phyloP scores from a whole-genome alignment of 2,329 filamentous ascomycete species.

The Saccharata proteae region DNA sequence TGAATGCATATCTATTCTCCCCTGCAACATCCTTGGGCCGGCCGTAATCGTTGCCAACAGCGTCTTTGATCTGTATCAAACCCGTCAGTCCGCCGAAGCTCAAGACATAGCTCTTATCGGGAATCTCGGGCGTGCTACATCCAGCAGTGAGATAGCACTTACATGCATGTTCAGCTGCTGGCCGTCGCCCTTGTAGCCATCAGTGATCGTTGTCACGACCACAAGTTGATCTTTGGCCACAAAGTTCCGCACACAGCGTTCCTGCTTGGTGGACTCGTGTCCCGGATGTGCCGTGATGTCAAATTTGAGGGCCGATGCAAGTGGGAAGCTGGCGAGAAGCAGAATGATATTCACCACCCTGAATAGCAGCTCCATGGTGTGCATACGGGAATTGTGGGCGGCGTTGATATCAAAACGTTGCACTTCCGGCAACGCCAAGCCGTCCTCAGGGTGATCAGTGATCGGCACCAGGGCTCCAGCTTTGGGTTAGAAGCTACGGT shows the following conservation, averaged over 20 bases:
- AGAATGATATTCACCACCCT: constrained; percentile 24
- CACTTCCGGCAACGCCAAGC: neutral
- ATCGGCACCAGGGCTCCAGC: too few relatives aligned
- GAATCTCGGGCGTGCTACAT: too few relatives aligned
- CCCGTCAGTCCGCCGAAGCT: constrained; percentile 1
- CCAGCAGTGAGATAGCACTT: too few relatives aligned
- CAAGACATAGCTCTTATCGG: neutral
- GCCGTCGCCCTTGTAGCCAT: constrained; percentile 80
- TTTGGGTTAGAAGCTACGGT: too few relatives aligned
- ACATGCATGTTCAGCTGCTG: constrained; percentile 93
- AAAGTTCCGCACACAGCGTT: constrained; percentile 94
- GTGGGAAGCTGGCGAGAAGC: constrained; percentile 27
- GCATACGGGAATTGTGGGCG: neutral
- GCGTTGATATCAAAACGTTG: neutral
- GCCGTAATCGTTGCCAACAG: constrained; percentile 91
- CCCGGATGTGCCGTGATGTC: constrained; percentile 63
- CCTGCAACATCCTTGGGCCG: constrained; percentile 81
- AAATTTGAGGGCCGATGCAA: constrained; percentile 70
- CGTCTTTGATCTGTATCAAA: constrained; percentile 85
- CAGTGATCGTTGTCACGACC: constrained; percentile 81
- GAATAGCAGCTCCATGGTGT: constrained; percentile 24
- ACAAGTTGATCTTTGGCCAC: constrained; percentile 85
- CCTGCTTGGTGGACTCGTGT: constrained; percentile 51
- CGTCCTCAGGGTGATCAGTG: neutral
- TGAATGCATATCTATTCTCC: constrained; percentile 88